These are phyloP conservation scores for Penicillium griseofulvum DNA, from an alignment of 2,329 filamentous ascomycete genomes.

Conservation along the genomic window DNA sequence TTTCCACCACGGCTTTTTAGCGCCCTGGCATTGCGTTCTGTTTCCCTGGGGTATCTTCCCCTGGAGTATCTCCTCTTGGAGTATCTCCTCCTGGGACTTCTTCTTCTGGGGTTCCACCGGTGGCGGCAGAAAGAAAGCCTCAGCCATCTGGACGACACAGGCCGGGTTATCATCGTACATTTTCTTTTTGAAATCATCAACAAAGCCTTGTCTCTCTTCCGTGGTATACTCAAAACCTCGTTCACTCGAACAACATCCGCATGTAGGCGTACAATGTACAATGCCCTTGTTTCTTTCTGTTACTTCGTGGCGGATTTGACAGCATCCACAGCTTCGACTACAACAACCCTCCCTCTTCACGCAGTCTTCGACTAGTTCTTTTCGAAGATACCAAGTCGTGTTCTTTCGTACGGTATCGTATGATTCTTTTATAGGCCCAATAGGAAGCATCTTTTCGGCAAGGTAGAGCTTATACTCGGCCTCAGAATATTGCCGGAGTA, in stretches of 20 bases:
- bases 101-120: too few relatives aligned
- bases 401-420: not conserved
- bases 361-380: not conserved
- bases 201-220: not conserved
- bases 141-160: not conserved
- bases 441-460: not conserved
- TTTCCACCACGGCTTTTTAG: too few relatives aligned
- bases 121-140: not conserved
- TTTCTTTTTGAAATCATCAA: not conserved
- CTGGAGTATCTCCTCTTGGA: too few relatives aligned
- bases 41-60: too few relatives aligned
- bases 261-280: not conserved
- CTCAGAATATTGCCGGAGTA: not conserved
- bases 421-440: not conserved
- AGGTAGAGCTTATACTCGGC: not conserved
- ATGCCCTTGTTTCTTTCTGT: not conserved
- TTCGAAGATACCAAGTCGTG: not conserved
- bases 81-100: too few relatives aligned
- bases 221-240: not conserved
- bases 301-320: not conserved
- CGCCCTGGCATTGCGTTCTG: too few relatives aligned
- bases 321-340: not conserved
- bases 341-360: not conserved
- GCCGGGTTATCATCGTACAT: not conserved
- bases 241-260: not conserved